Base-by-base conservation (phyloP, 345 rosid species). In the Bruguiera sexangula region DNA sequence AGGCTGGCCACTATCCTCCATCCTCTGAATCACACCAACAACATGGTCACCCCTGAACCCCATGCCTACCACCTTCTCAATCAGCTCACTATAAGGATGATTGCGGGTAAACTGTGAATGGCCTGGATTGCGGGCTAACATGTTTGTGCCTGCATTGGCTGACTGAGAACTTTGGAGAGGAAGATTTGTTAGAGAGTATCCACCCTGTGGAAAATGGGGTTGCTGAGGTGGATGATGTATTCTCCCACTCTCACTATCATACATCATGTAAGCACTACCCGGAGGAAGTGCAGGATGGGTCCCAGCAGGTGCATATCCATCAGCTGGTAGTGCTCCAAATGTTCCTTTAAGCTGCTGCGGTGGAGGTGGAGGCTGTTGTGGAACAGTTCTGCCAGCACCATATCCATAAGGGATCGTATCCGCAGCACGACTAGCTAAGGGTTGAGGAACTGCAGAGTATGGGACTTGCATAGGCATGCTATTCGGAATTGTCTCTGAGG, bases 1-100 rank as follows among this genome's bases (percentile, higher is more conserved):
- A 2, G 89, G 82, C 83, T 88, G 97, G 2, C 96, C 98, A 20
- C 82, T 88, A 68, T 92, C 98, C 74, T 92, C 98, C 97, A 92
- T 87, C 85, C 95, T 69, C 73, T 96, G 98, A 66, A 96, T 92
- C 79, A 92, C 96, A 5, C 77, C 70, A 5, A 76, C 80, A 34
- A 82, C 91, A 74, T 75, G 88, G 68, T 96, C 99, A 6, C 82
- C 92, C 78, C 99, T 85, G 81, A 84, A 90, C 58, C 98, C 99
- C 99, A 96, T 96, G 84, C 76, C 85, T 75, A 81, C 82, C 75
- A 92, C 70, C 80, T 92, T 96, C 72, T 96, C 99, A 18, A 92
- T 83, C 85, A 96, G 69, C 51, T 96, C 98, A 8, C 76, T 62
- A 31, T 92, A 86, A 52, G 91, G 85, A 78, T 85, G 88, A 81